Evolutionary conservation across 495 filamentous ascomycete genomes (phyloP), one percentile per base, ranked within the genome.

Genomic region (Niebla homalea): DNA sequence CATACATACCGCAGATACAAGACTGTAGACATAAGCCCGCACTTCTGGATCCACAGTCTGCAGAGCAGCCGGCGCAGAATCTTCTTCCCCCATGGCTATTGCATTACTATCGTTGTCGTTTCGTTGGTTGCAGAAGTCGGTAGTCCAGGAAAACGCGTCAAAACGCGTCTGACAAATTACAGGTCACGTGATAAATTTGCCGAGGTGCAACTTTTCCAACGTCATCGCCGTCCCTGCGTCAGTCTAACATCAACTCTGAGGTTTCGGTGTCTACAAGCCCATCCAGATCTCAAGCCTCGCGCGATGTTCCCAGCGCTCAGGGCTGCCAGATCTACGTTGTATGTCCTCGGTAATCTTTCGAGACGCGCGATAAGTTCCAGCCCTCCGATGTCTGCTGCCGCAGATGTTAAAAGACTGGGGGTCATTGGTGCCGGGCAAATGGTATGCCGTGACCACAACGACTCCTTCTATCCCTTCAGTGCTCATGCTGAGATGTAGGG

Each of bases 391-490:
- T 56, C 71, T 41, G 64, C 68, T 54, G 79, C 80, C 58, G 76
- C 79, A 57, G 81, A 89, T 67, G 85, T 97, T 41, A 93, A 89
- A 69, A 82, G 78, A 48, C 69, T 98, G 18, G 92, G 92, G 50
- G 93, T 99, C 26, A 70, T 99, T 57, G 93, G 93, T 51, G 92
- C 90, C 43, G 93, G 93, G 16, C 93, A 97, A 64, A 97, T 97
- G 88, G 88, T 92, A 70, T 64, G 66, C 63, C 16, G 25, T 43
- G 3, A n/a, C 35, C 55, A 66, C 51, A 16, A 38, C 12, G n/a
- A 54, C 52, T 29, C 51, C 29, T 32, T 32, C 29, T 32, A 7
- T 32, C n/a, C 21, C 3, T n/a, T 19, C 39, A 12, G 39, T 22
- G 15, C 39, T 41, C 18, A 41, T 41, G 16, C 21, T 41, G 41